phyloP scores from a whole-genome alignment of 1,284 basidiomycete species.

The Leccinum colubrinum region DNA sequence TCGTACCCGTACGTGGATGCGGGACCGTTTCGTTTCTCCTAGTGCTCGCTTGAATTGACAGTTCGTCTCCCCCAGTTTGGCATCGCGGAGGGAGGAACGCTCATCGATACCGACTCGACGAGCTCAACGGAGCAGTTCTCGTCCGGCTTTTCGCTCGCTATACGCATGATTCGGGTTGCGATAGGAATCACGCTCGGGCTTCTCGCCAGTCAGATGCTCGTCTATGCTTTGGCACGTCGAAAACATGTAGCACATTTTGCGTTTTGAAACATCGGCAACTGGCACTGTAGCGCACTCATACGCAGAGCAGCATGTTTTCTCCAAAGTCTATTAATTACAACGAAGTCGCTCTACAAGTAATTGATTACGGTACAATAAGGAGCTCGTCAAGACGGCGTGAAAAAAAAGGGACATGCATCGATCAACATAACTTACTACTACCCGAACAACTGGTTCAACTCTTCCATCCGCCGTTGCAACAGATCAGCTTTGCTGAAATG shows the following conservation, averaged over 20 bases:
- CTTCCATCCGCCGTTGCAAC: constrained; percentile 80
- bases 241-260: constrained; percentile 77
- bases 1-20: constrained; percentile 65
- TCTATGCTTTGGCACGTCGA: constrained; percentile 72
- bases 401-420: constrained; percentile 11
- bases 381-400: constrained; percentile 13
- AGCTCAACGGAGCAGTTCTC: constrained; percentile 61
- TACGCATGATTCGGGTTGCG: constrained; percentile 84
- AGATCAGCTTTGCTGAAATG: constrained; percentile 83
- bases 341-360: constrained; percentile 29
- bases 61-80: constrained; percentile 54
- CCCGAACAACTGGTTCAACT: constrained; percentile 70
- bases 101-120: constrained; percentile 65
- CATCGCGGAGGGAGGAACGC: constrained; percentile 81
- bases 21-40: not conserved
- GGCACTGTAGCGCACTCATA: not conserved
- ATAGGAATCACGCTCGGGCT: constrained; percentile 84
- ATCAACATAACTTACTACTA: constrained; percentile 33
- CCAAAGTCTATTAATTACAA: constrained; percentile 31
- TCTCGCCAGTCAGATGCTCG: constrained; percentile 76
- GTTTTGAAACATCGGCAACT: constrained; percentile 47
- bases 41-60: not conserved
- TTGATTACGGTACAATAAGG: constrained; percentile 28
- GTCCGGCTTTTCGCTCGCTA: constrained; percentile 62
- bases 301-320: not conserved